Conservation (phyloP, 768 basidiomycete genomes). For the Cystofilobasidium bisporidii region DNA sequence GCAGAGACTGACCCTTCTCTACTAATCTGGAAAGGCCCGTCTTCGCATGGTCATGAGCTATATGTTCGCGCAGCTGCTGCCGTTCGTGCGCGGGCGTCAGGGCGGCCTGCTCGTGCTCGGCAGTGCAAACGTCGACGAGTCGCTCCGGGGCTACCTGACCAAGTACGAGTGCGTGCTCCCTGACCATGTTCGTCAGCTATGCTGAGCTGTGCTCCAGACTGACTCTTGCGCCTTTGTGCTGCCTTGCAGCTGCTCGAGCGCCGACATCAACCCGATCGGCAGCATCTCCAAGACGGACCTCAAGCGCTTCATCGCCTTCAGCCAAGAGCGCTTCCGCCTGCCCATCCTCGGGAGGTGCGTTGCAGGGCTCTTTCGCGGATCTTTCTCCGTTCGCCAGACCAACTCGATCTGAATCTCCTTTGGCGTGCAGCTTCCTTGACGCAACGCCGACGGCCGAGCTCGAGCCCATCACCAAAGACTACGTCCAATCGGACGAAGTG, state of each 20-base stretch:
- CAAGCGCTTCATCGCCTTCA: slow-evolving; percentile 88
- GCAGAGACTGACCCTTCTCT: no score
- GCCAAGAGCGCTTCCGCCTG: slow-evolving; percentile 64
- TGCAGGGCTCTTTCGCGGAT: not conserved
- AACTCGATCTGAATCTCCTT: not conserved
- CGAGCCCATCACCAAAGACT: slow-evolving; percentile 81
- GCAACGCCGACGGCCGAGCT: slow-evolving; percentile 93
- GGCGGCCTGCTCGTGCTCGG: slow-evolving; percentile 93
- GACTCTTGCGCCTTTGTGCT: slow-evolving; percentile 51
- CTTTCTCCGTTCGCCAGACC: not conserved
- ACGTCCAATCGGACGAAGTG: slow-evolving; percentile 93
- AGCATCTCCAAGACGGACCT: slow-evolving; percentile 96
- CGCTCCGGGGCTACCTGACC: slow-evolving; percentile 89
- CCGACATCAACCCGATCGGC: slow-evolving; percentile 97
- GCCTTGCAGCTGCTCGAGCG: slow-evolving; percentile 44
- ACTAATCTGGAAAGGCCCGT: slow-evolving; percentile 52
- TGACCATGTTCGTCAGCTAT: not conserved
- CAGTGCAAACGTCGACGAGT: slow-evolving; percentile 96
- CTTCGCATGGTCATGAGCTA: slow-evolving; percentile 91
- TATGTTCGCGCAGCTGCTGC: slow-evolving; percentile 86
- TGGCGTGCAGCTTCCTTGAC: slow-evolving; percentile 60
- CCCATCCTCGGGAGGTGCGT: slow-evolving; percentile 68
- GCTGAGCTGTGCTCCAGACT: no score
- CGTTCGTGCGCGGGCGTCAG: slow-evolving; percentile 72
- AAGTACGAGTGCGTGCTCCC: slow-evolving; percentile 74